Evolutionary conservation across 352 stramenopile species (phyloP).

Genomic region (Labyrinthula sp.): DNA sequence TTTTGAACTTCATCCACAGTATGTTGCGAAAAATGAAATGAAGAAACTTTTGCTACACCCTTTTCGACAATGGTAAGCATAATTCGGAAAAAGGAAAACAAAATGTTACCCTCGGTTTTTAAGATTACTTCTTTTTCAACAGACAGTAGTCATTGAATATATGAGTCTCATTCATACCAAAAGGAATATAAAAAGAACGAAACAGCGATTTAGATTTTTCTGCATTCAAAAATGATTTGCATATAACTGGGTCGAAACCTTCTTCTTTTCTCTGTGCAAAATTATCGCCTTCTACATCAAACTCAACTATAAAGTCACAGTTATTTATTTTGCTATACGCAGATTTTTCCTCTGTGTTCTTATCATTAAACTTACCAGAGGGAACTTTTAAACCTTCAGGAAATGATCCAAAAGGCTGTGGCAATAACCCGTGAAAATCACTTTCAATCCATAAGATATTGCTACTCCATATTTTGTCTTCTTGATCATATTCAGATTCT

Average conservation of each 20-base stretch:
- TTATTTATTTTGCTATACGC: conserved; percentile 41
- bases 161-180: not conserved
- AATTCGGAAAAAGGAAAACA: no score
- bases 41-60: no score
- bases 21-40: no score
- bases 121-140: not conserved
- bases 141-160: conserved; percentile 19
- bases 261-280: not conserved
- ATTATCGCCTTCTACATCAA: conserved; percentile 38
- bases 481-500: conserved; percentile 31
- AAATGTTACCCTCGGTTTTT: no score
- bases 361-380: conserved; percentile 52
- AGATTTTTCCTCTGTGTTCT: conserved; percentile 47
- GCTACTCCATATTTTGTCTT: not conserved
- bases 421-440: conserved; percentile 71
- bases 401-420: conserved; percentile 61
- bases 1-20: no score
- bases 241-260: conserved; percentile 14
- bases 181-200: conserved; percentile 23
- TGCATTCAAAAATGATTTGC: conserved; percentile 18
- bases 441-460: conserved; percentile 66
- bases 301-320: conserved; percentile 56
- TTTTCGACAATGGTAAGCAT: no score
- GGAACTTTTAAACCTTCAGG: conserved; percentile 44
- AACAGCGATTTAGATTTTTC: conserved; percentile 5